phyloP scores from a whole-genome alignment of 768 basidiomycete genomes.

The Serpula lacrymans region DNA sequence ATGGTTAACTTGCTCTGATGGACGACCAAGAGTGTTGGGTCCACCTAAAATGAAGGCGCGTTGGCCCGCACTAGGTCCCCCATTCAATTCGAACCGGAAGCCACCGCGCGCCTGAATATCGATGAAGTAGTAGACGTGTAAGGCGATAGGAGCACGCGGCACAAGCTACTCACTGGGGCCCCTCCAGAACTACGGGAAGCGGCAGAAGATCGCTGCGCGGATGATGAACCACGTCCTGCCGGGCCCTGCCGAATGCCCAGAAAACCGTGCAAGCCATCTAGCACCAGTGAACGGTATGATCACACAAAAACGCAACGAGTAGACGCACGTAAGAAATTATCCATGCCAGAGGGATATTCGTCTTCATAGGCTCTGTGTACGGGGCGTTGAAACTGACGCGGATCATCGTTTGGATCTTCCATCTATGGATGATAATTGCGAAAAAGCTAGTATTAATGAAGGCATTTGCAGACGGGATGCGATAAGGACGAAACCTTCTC shows the following conservation, averaged over 20 bases:
- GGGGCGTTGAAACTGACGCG: constrained; percentile 56
- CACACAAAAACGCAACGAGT: constrained; percentile 1
- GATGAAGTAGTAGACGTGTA: constrained; percentile 9
- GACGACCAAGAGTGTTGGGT: constrained; percentile 22
- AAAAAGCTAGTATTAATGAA: too few species aligned
- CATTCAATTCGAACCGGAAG: constrained; percentile 35
- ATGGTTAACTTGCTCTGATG: constrained; percentile 24
- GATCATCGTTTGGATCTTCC: constrained; percentile 73
- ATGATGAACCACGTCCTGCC: not conserved
- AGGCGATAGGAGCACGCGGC: not conserved
- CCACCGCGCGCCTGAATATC: constrained; percentile 21
- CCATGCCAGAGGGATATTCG: constrained; percentile 38
- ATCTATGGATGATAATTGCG: constrained; percentile 45
- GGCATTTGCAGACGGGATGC: not conserved
- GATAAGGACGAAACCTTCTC: constrained; percentile 54
- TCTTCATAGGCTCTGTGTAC: constrained; percentile 24
- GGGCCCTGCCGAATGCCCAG: not conserved
- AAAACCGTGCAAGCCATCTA: constrained; percentile 4
- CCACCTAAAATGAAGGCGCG: constrained; percentile 38
- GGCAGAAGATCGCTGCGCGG: constrained; percentile 15
- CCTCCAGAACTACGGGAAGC: constrained; percentile 13
- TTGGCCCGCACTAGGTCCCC: constrained; percentile 21
- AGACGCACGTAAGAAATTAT: constrained; percentile 46
- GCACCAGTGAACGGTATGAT: not conserved
- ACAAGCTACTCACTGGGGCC: constrained; percentile 11